Evolutionary conservation across 805 yeast species (phyloP), one percentile per base, ranked within the genome.

Genomic region (Kodamaea laetipori): DNA sequence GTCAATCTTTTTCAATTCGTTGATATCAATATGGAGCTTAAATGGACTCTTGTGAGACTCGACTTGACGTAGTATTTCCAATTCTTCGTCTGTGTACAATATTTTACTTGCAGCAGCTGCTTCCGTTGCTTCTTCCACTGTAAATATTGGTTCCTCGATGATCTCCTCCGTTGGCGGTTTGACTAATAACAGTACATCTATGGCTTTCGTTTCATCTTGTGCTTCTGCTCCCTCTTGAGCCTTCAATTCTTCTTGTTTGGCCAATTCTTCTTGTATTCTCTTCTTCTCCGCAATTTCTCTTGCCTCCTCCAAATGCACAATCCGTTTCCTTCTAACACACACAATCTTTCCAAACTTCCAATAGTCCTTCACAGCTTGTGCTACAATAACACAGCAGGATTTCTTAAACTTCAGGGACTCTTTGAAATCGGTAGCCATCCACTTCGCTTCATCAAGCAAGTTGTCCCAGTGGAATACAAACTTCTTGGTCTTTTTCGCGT

Each of bases 341-440:
- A 76, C 77, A 6, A 60, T 65, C 56, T 80, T 81, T 0, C 97
- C 97, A 52, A 76, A 78, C 1, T 56, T 69, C 95, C 96, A 88
- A 59, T 81, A 89, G 48, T 87, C 95, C 56, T 69, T 64, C 1
- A 92, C 77, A 0, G 90, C 85, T 46, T 80, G 82, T 0, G 97
- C 85, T 24, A 90, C 66, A 34, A 74, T 70, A 8, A 79, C 75
- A 58, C 94, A 85, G 43, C 84, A 77, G 0, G 89, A 86, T 46
- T 80, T 67, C 58, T 84, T 88, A 57, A 74, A 79, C 56, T 86
- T 84, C 13, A 81, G 60, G 27, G 78, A 81, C 58, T 90, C 95
- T 43, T 74, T 78, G 53, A 83, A 81, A 55, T 90, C 96, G 1
- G 77, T 72, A 5, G 89, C 79, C 80, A 90, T 75, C 95, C 97